Percentiles rank a stretch among this genome's conserved stretches.
phyloP scores from a whole-genome alignment of 169 alveolate species.

The Plasmodium sp. region DNA sequence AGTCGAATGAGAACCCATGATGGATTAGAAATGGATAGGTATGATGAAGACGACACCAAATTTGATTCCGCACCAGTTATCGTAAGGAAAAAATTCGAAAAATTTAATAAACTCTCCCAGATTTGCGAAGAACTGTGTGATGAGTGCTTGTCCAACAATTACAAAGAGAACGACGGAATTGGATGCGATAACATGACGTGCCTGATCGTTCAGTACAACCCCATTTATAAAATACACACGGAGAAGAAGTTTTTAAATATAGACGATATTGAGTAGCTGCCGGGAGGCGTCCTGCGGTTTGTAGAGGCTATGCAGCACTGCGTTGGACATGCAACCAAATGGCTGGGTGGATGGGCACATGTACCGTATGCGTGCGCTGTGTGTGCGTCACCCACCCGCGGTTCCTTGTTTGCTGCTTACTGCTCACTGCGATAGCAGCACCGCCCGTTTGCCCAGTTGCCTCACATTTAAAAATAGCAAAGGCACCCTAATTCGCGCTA shows the following conservation, averaged over 20 bases:
- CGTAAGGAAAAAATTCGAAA: constrained; percentile 48
- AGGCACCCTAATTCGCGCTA: not conserved
- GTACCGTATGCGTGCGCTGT: not conserved
- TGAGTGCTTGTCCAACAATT: constrained; percentile 90
- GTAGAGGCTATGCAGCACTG: not conserved
- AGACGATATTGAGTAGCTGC: constrained; percentile 28
- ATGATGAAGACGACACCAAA: constrained; percentile 70
- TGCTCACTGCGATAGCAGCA: not conserved
- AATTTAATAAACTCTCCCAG: constrained; percentile 77
- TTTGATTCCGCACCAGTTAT: constrained; percentile 78
- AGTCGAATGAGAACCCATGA: not conserved
- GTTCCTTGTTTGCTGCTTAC: not conserved
- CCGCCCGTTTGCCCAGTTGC: not conserved
- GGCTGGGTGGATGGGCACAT: not conserved
- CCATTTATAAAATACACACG: constrained; percentile 72
- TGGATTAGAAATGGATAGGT: not conserved
- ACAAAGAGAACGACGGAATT: constrained; percentile 90
- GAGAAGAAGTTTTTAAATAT: constrained; percentile 61
- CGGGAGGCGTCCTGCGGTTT: not conserved
- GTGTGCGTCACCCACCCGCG: not conserved
- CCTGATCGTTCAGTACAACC: constrained; percentile 88
- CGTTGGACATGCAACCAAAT: not conserved
- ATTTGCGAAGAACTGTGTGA: constrained; percentile 92
- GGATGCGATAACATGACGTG: constrained; percentile 97
- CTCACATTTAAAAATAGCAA: not conserved